A percentile compares a stretch with the other conserved stretches of the same genome.
Conservation (phyloP, 129 eudicot species). For the Mikania micrantha region DNA sequence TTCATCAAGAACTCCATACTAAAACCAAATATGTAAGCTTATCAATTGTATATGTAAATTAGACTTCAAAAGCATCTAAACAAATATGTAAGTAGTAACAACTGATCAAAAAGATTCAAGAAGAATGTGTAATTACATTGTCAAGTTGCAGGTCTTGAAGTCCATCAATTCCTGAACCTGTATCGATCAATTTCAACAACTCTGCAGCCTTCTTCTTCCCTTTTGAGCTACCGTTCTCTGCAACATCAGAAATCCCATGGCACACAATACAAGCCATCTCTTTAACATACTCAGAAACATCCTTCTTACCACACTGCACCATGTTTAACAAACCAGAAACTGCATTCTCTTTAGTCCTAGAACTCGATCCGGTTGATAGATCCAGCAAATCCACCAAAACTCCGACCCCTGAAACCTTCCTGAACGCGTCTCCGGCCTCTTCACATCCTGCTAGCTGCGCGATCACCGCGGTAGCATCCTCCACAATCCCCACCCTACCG, state of each 20-base stretch:
- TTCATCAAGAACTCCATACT: neutral
- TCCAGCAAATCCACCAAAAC: slow-evolving; percentile 84
- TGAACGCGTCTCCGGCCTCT: slow-evolving; percentile 58
- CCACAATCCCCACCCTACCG: slow-evolving; percentile 73
- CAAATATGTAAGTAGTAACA: neutral
- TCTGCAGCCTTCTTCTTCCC: slow-evolving; percentile 63
- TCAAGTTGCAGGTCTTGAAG: slow-evolving; percentile 22
- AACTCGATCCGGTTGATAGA: slow-evolving; percentile 53
- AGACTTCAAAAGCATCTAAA: neutral
- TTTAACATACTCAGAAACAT: slow-evolving; percentile 38
- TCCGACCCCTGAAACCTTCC: slow-evolving; percentile 52
- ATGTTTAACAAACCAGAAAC: slow-evolving; percentile 69
- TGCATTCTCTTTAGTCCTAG: slow-evolving; percentile 68
- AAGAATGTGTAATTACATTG: slow-evolving; percentile 20
- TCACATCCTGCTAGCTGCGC: slow-evolving; percentile 82
- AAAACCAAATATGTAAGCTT: neutral
- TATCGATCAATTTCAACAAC: slow-evolving; percentile 48
- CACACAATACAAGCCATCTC: slow-evolving; percentile 42
- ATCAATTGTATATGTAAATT: neutral
- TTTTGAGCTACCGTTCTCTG: slow-evolving; percentile 55
- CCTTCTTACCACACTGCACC: slow-evolving; percentile 59
- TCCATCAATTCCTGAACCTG: slow-evolving; percentile 8
- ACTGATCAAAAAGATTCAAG: slow-evolving; percentile 16
- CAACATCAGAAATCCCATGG: slow-evolving; percentile 59
- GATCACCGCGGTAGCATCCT: slow-evolving; percentile 89